phyloP scores from a whole-genome alignment of 2,329 filamentous ascomycete species.

The Sclerotinia sclerotiorum region DNA sequence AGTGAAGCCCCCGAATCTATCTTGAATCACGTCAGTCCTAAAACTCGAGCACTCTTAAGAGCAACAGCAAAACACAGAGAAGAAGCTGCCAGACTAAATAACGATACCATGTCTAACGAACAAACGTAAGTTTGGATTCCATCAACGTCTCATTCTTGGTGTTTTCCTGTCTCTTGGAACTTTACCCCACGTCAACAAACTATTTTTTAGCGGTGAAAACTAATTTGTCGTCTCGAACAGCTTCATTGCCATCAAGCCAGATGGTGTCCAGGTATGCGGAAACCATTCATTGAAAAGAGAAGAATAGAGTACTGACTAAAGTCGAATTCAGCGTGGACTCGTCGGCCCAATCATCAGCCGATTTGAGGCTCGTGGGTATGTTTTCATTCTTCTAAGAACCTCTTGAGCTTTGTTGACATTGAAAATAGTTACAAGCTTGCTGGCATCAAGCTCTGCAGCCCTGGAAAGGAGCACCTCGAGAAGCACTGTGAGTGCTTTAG shows the following conservation, averaged over 20 bases:
- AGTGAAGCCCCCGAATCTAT: slow-evolving; percentile 41
- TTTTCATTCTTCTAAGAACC: slow-evolving; percentile 28
- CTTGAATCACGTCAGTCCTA: slow-evolving; percentile 48
- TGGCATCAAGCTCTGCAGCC: slow-evolving; percentile 91
- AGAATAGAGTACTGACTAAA: slow-evolving; percentile 27
- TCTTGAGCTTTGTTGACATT: slow-evolving; percentile 8
- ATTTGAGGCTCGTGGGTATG: slow-evolving; percentile 93
- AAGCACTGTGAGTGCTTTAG: slow-evolving; percentile 69
- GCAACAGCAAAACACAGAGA: slow-evolving; percentile 40
- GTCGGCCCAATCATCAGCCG: slow-evolving; percentile 96
- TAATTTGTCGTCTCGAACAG: slow-evolving; percentile 50
- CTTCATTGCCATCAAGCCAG: slow-evolving; percentile 99
- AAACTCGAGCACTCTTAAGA: slow-evolving; percentile 48
- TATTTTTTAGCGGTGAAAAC: slow-evolving; percentile 33
- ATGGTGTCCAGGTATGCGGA: slow-evolving; percentile 87
- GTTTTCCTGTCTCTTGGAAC: not conserved
- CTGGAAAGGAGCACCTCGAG: slow-evolving; percentile 94
- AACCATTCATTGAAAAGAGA: not conserved
- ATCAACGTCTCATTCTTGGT: not conserved
- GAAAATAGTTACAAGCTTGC: slow-evolving; percentile 85
- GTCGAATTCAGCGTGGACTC: slow-evolving; percentile 75
- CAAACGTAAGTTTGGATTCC: slow-evolving; percentile 65
- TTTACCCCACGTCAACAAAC: slow-evolving; percentile 16
- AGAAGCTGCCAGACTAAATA: slow-evolving; percentile 40
- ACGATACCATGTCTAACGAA: slow-evolving; percentile 65